Base-by-base conservation (phyloP, 23 red algal genomes). In the Chondrus crispus region DNA sequence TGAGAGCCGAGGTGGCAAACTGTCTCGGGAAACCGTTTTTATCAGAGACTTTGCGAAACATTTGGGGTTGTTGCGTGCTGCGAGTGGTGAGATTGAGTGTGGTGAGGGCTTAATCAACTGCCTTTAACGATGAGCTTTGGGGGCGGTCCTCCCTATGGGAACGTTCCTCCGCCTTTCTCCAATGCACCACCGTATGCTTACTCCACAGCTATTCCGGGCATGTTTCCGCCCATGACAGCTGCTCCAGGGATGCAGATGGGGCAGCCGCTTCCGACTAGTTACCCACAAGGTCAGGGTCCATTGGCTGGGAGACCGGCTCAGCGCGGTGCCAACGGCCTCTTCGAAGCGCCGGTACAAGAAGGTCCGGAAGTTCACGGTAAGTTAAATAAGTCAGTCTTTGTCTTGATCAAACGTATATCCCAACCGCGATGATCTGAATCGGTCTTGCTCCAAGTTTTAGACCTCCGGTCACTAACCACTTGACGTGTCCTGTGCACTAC, bases 311-410 rank as follows among this genome's bases (percentile, higher is more conserved):
- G 53, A 32, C 87, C 87, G 9, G 74, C 72, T 11, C 26, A 42
- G 24, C 69, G 87, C 53, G 90, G 90, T 18, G 81, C 80, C 1
- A 93, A 93, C 39, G 90, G 90, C n/a, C 81, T 93, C 4, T 93
- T 74, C 37, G 53, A 86, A 80, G 90, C 90, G 10, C 90, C 90
- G 30, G 81, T 75, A 48, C 66, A 64, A 8, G 90, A 93, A 18
- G 90, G 78, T 19, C 90, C 90, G 42, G 81, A 85, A 50, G 46
- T 57, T 28, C 90, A 93, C 42, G 77, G 62, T 85, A 81, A 49
- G 76, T 80, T 40, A 6, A 14, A 14, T 5, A 6, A 18, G 0
- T 26, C 16, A 14, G 16, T 49, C 36, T n/a, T 4, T 36, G 12
- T 33, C 46, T 33, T 6, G 30, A 46, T 49, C 36, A 18, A 81